Conservation (phyloP, 1,284 basidiomycete genomes). For the Hemileia vastatrix region DNA sequence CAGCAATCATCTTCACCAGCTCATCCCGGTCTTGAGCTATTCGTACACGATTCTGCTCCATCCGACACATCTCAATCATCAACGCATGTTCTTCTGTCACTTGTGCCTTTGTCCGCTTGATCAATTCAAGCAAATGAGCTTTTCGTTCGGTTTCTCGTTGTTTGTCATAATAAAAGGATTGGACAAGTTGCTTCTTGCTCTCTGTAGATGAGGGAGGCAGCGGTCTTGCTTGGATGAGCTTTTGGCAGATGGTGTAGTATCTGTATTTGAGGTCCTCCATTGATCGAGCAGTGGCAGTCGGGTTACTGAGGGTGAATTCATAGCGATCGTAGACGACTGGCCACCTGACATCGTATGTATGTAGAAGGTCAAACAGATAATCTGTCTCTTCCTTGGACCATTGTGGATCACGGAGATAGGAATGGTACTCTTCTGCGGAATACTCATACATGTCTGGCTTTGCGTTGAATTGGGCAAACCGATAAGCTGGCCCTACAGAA, state of each 20-base stretch:
- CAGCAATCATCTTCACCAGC: constrained; percentile 63
- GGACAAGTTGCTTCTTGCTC: constrained; percentile 16
- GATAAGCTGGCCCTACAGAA: background rate
- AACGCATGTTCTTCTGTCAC: constrained; percentile 92
- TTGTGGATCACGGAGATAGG: constrained; percentile 63
- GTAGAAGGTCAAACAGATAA: constrained; percentile 73
- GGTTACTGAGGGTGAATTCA: constrained; percentile 49
- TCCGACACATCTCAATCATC: constrained; percentile 82
- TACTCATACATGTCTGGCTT: constrained; percentile 64
- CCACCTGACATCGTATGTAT: constrained; percentile 80
- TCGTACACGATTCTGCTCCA: constrained; percentile 82
- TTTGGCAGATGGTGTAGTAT: constrained; percentile 85
- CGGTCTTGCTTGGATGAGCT: constrained; percentile 71
- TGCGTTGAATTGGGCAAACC: constrained; percentile 69
- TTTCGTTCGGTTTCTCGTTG: constrained; percentile 75
- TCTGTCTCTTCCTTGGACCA: constrained; percentile 95
- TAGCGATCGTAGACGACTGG: constrained; percentile 86
- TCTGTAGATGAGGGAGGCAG: background rate
- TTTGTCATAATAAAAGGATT: constrained; percentile 17
- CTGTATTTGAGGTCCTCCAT: constrained; percentile 82
- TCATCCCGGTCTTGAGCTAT: constrained; percentile 86
- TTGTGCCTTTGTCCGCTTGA: constrained; percentile 75
- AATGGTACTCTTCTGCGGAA: constrained; percentile 80
- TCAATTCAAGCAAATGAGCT: constrained; percentile 72
- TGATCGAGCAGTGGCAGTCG: too few species aligned